phyloP scores from a whole-genome alignment of 805 yeast species.

The Myxozyma melibiosi region DNA sequence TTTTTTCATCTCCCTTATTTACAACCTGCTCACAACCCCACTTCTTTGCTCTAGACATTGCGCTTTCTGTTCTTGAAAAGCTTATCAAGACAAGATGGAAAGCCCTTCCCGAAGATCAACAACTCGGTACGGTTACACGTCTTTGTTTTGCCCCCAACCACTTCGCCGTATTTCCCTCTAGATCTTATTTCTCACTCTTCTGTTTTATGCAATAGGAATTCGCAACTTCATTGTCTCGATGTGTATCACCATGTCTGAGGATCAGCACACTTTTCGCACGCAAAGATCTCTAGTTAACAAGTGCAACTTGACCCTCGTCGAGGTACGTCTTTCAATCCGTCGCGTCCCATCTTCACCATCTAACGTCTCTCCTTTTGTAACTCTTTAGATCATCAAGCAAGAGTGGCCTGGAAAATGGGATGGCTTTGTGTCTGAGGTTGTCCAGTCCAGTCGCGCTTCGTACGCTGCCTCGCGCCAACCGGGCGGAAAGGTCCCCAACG shows the following conservation, averaged over 20 bases:
- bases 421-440: conserved; percentile 89
- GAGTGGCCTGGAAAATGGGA: conserved; percentile 99
- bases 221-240: conserved; percentile 91
- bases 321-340: conserved; percentile 15
- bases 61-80: conserved; percentile 84
- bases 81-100: conserved; percentile 93
- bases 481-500: conserved; percentile 49
- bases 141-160: too few species aligned
- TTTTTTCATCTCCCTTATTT: background rate
- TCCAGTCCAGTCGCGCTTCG: conserved; percentile 77
- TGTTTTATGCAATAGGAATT: conserved; percentile 55
- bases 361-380: background rate
- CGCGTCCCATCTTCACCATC: too few species aligned
- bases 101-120: conserved; percentile 81
- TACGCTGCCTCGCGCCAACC: conserved; percentile 42
- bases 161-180: too few species aligned
- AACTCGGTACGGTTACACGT: conserved; percentile 56
- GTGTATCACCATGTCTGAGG: conserved; percentile 89
- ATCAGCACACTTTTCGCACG: conserved; percentile 66
- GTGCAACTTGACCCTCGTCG: conserved; percentile 87
- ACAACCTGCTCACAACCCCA: background rate
- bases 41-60: conserved; percentile 52
- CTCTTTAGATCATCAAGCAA: conserved; percentile 78
- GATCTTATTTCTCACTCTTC: background rate
- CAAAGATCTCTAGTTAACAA: conserved; percentile 87